Evolutionary conservation across 768 basidiomycete species (phyloP).

Genomic region (Stropharia rugosoannulata): DNA sequence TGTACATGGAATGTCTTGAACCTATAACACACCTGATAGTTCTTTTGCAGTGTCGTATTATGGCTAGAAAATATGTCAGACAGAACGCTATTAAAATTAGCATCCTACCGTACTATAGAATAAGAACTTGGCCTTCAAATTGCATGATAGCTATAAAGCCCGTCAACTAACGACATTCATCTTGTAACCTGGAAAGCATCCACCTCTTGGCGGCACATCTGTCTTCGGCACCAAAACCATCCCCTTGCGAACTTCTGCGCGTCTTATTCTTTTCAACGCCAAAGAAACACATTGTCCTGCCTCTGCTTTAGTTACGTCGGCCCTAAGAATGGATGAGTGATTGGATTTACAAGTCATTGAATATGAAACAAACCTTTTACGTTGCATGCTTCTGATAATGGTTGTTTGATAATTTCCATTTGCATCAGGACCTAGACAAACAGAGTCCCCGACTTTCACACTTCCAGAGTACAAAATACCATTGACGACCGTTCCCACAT

Average conservation of each 20-base stretch:
- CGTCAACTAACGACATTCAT: background rate
- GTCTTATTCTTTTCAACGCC: slow-evolving; percentile 85
- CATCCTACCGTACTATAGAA: slow-evolving; percentile 70
- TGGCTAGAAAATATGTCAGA: slow-evolving; percentile 46
- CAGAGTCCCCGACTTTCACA: slow-evolving; percentile 75
- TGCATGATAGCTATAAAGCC: slow-evolving; percentile 59
- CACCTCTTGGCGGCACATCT: slow-evolving; percentile 77
- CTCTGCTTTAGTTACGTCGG: slow-evolving; percentile 79
- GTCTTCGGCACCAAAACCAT: slow-evolving; percentile 89
- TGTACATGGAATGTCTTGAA: background rate
- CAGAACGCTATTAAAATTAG: slow-evolving; percentile 1
- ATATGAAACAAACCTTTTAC: slow-evolving; percentile 64
- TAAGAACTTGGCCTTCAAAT: slow-evolving; percentile 93
- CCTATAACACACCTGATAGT: slow-evolving; percentile 73
- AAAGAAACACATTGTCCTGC: slow-evolving; percentile 96
- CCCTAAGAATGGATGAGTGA: slow-evolving; percentile 40
- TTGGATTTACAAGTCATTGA: background rate
- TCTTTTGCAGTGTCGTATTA: slow-evolving; percentile 89
- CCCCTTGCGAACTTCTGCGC: slow-evolving; percentile 84
- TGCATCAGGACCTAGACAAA: slow-evolving; percentile 88
- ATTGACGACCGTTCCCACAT: slow-evolving; percentile 83
- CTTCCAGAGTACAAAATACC: slow-evolving; percentile 79
- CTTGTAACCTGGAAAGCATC: slow-evolving; percentile 7
- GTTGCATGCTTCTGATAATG: slow-evolving; percentile 87
- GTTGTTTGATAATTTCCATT: slow-evolving; percentile 86